Percentiles rank a stretch among this genome's conserved stretches.
Conservation (phyloP, 306 rosid species). For the Prinsepia uniflora region DNA sequence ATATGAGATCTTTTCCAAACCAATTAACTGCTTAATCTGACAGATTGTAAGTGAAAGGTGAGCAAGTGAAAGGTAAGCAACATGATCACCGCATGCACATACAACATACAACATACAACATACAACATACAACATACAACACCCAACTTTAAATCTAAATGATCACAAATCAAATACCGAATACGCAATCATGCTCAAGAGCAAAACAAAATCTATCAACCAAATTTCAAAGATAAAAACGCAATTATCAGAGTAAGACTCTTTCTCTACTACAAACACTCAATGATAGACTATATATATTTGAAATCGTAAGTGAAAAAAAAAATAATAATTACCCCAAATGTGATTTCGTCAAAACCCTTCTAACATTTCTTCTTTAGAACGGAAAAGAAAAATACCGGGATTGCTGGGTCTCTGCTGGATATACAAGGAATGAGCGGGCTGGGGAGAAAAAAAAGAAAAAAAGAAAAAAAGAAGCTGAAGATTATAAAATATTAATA, state of each 20-base stretch:
- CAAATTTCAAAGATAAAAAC: background rate
- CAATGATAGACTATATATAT: background rate
- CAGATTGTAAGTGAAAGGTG: background rate
- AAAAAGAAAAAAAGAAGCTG: background rate
- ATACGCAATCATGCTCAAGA: background rate
- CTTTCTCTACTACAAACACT: background rate
- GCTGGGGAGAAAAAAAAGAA: background rate
- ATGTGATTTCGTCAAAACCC: background rate
- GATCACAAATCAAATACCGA: background rate
- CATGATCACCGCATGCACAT: background rate
- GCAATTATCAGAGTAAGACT: background rate
- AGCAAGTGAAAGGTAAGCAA: background rate
- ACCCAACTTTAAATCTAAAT: background rate
- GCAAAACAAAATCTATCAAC: background rate
- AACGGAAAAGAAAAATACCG: background rate
- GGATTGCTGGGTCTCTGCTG: background rate
- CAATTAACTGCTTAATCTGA: background rate
- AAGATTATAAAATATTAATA: background rate
- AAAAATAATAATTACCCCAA: background rate
- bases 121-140: background rate
- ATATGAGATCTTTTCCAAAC: background rate
- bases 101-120: background rate
- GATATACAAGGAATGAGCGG: background rate
- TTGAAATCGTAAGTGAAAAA: background rate
- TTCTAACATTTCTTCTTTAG: background rate